Conservation (phyloP, 164 flowering plant genomes). For the Aristolochia contorta region DNA sequence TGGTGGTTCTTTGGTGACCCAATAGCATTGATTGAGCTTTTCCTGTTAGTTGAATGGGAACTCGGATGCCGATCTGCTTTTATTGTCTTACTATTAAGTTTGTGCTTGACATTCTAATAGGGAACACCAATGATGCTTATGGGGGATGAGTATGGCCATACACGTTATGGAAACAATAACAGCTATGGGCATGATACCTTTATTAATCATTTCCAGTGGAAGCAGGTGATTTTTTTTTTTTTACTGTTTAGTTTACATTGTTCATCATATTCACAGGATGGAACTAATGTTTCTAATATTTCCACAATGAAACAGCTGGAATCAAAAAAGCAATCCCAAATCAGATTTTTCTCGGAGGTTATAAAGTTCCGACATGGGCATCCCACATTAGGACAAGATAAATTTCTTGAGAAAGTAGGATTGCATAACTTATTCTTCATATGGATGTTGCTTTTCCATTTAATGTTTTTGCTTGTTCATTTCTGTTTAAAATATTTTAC, state of each 20-base stretch:
- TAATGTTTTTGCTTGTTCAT: no score
- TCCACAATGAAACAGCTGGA: conserved; percentile 45
- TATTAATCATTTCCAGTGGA: conserved; percentile 85
- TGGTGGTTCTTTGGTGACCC: no score
- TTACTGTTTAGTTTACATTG: background rate
- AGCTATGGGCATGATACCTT: conserved; percentile 92
- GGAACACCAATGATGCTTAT: conserved; percentile 98
- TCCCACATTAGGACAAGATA: conserved; percentile 41
- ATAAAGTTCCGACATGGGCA: conserved; percentile 58
- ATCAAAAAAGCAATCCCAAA: conserved; percentile 39
- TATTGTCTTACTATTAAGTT: background rate
- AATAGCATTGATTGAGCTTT: no score
- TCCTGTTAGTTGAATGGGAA: no score
- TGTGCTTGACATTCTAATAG: conserved; percentile 22
- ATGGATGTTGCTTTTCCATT: no score
- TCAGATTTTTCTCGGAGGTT: conserved; percentile 80
- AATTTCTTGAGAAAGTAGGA: conserved; percentile 59
- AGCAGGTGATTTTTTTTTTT: conserved; percentile 29
- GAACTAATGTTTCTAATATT: conserved; percentile 1
- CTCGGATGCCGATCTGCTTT: no score
- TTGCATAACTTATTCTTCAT: no score
- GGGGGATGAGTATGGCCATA: conserved; percentile 99
- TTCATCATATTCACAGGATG: background rate
- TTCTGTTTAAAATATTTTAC: no score
- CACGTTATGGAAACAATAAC: conserved; percentile 91